phyloP scores from a whole-genome alignment of 2,329 filamentous ascomycete species.

The Coniochaeta sp. region DNA sequence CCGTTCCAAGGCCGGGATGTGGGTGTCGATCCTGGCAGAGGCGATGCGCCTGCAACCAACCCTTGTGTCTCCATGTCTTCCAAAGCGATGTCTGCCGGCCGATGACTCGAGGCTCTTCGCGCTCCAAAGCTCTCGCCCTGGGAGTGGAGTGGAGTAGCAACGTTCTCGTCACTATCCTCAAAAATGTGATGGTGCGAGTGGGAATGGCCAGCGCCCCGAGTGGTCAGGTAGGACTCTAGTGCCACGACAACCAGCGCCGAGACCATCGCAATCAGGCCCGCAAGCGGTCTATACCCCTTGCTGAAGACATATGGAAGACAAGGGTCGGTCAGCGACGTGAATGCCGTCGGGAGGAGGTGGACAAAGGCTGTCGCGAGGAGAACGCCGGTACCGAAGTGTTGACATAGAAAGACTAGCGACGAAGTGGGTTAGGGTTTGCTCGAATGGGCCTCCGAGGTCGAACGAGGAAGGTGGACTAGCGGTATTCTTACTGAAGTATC shows the following conservation, averaged over 20 bases:
- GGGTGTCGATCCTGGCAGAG: constrained; percentile 47
- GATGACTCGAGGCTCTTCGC: constrained; percentile 27
- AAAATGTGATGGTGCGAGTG: constrained; percentile 49
- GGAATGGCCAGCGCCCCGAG: constrained; percentile 54
- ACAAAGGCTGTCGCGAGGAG: constrained; percentile 83
- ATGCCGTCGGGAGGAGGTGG: constrained; percentile 63
- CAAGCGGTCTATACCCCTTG: constrained; percentile 68
- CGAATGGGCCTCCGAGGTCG: background rate
- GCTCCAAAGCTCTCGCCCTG: constrained; percentile 25
- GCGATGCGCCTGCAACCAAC: constrained; percentile 51
- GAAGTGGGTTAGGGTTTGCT: background rate
- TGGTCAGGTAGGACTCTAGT: constrained; percentile 84
- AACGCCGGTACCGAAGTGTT: constrained; percentile 76
- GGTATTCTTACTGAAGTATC: constrained; percentile 10
- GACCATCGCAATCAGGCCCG: constrained; percentile 74
- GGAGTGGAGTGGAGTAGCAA: constrained; percentile 11
- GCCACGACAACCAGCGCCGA: constrained; percentile 76
- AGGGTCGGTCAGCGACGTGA: constrained; percentile 57
- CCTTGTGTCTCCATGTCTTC: constrained; percentile 46
- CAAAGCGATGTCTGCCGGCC: constrained; percentile 42
- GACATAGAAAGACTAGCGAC: constrained; percentile 49
- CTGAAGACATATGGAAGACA: constrained; percentile 76
- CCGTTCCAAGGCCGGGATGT: constrained; percentile 6
- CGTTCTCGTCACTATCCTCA: constrained; percentile 27
- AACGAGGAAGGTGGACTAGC: background rate